Base-by-base conservation (phyloP, 1,139 yeast species). In the Yamadazyma siamensis region DNA sequence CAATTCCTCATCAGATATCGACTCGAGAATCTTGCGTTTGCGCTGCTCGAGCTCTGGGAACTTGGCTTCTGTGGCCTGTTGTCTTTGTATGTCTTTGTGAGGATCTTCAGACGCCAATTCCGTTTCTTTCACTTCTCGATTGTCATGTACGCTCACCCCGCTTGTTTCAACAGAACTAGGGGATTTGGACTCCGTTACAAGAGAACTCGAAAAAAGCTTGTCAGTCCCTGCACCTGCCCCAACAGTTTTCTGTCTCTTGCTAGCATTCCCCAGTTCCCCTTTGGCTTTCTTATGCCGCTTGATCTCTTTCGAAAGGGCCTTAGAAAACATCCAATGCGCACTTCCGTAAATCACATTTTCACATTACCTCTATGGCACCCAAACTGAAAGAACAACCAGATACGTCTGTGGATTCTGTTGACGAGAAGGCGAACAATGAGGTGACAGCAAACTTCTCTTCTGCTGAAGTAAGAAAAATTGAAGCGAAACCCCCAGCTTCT, bases 401-500 rank as follows among this genome's bases (percentile, higher is more conserved):
- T 23, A 12, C 15, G 9, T 18, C 27, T 8, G 22, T 7, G n/a
- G 31, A 28, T 5, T 4, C 23, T 5, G 3, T 26, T 6, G 26
- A 16, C 19, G 15, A 23, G 5, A 21, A 29, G 10, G 15, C 13
- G 5, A 26, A 26, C 9, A 24, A 25, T 14, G 33, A 34, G 11
- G 31, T 41, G 2, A 35, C 35, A 15, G 47, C 48, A 13, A 39
- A 35, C 15, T 42, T 42, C 26, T 29, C 33, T 10, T 32, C 42
- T 7, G 34, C 34, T 10, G 32, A 29, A 8, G 19, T 13, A 4
- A 13, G 26, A 4, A 14, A 21, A 11, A 26, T 38, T 10, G 30
- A 32, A 8, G 28, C 41, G 3, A 62, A 61, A 40, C 71, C 80
- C 7, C 71, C 64, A 35, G 58, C 74, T 1, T 80, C 88, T 4